Conservation (phyloP, 2,329 filamentous ascomycete genomes). For the Epichloe bromicola region DNA sequence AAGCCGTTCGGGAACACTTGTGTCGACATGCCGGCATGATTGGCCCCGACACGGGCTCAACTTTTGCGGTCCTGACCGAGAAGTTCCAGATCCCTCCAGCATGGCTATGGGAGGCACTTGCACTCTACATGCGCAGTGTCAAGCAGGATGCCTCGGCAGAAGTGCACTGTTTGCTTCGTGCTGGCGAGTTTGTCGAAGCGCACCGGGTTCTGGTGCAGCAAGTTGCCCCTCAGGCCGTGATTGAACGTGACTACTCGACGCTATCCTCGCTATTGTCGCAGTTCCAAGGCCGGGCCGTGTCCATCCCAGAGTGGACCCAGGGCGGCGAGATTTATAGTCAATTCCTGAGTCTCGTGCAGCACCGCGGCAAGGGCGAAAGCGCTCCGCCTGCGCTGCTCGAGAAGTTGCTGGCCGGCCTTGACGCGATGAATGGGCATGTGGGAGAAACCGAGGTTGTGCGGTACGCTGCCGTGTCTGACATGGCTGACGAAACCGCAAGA, state of each 20-base stretch:
- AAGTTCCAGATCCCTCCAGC: conserved; percentile 57
- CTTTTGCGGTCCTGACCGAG: conserved; percentile 46
- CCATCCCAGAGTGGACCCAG: conserved; percentile 59
- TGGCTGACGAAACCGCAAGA: conserved; percentile 60
- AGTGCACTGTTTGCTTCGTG: conserved; percentile 68
- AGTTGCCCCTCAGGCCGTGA: conserved; percentile 70
- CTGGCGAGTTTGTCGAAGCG: conserved; percentile 64
- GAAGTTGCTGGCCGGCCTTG: conserved; percentile 42
- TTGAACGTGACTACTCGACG: conserved; percentile 65
- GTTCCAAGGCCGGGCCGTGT: conserved; percentile 50
- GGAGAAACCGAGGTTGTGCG: conserved; percentile 37
- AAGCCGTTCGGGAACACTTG: conserved; percentile 59
- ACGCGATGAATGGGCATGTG: conserved; percentile 36
- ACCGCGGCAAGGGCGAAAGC: conserved; percentile 26
- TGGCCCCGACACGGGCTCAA: conserved; percentile 40
- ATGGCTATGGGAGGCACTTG: conserved; percentile 84
- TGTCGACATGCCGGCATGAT: conserved; percentile 58
- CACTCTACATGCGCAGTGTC: conserved; percentile 64
- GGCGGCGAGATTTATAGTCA: conserved; percentile 69
- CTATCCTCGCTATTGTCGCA: conserved; percentile 57
- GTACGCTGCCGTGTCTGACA: conserved; percentile 65
- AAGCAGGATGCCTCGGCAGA: conserved; percentile 57
- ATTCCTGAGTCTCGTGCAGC: conserved; percentile 40
- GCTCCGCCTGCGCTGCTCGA: conserved; percentile 36
- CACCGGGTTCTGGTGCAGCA: conserved; percentile 69